phyloP scores from a whole-genome alignment of 441 rosid genomes.

The Sinapis alba region DNA sequence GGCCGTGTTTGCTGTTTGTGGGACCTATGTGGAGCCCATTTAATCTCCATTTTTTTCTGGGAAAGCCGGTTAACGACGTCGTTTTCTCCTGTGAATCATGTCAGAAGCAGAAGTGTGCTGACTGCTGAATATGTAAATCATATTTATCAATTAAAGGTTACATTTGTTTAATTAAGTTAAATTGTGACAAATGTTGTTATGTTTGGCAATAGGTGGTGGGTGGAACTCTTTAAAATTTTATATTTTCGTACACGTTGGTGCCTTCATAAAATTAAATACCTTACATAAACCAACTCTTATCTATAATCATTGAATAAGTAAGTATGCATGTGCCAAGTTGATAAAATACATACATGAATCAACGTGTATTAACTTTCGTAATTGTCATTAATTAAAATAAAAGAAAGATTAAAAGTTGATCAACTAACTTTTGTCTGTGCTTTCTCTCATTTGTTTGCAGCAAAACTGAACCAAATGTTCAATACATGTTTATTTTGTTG shows the following conservation, averaged over 20 bases:
- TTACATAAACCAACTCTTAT: constrained; percentile 1
- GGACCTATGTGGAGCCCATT: constrained; percentile 22
- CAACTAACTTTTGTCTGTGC: not conserved
- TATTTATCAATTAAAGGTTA: not conserved
- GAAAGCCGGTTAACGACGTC: constrained; percentile 12
- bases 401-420: not conserved
- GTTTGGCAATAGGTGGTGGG: constrained; percentile 15
- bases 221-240: constrained; percentile 1
- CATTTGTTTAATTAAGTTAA: not conserved
- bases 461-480: not conserved
- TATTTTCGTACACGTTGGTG: constrained; percentile 14
- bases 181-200: constrained; percentile 16
- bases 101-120: constrained; percentile 17
- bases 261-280: not conserved
- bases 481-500: not conserved
- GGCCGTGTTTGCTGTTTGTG: constrained; percentile 34
- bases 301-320: not conserved
- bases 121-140: constrained; percentile 7
- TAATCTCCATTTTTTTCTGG: constrained; percentile 34
- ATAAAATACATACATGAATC: not conserved
- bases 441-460: not conserved
- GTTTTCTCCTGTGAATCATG: constrained; percentile 16
- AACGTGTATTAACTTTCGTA: not conserved
- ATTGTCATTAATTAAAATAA: not conserved
- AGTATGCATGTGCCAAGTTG: not conserved